These are phyloP conservation scores for Calonectria henricotiae DNA, from an alignment of 2,329 filamentous ascomycete genomes.

Conservation along the genomic window DNA sequence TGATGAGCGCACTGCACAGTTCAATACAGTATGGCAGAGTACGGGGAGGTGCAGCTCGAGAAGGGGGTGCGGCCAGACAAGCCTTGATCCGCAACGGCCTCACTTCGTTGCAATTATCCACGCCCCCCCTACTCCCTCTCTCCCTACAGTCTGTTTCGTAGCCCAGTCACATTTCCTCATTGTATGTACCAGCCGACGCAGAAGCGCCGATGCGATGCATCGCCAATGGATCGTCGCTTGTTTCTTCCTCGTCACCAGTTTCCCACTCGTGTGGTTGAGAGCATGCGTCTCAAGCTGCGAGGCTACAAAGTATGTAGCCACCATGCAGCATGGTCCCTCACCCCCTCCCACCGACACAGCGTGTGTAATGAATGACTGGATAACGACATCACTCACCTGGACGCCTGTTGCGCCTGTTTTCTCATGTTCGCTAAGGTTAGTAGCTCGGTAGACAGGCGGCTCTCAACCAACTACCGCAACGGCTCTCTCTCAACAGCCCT, in stretches of 20 bases:
- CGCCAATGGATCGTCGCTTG: conserved; percentile 18
- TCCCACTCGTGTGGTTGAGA: conserved; percentile 24
- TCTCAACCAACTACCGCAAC: conserved; percentile 34
- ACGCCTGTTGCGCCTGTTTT: conserved; percentile 7
- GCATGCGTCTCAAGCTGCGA: conserved; percentile 3
- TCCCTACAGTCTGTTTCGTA: conserved; percentile 16
- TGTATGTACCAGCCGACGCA: conserved; percentile 19
- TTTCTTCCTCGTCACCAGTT: conserved; percentile 4
- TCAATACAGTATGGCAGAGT: not conserved
- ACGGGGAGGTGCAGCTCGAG: not conserved
- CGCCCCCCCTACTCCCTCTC: not conserved
- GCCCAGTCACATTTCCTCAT: conserved; percentile 13
- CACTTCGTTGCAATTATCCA: conserved; percentile 22
- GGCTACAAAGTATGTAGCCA: conserved; percentile 21
- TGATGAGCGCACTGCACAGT: conserved; percentile 17
- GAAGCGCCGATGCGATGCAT: conserved; percentile 19
- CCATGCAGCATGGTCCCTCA: not conserved
- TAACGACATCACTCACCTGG: conserved; percentile 18
- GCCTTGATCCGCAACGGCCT: conserved; percentile 28
- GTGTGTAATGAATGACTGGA: conserved; percentile 1
- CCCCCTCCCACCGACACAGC: not conserved
- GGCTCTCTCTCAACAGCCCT: not conserved
- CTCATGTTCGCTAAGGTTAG: conserved; percentile 26
- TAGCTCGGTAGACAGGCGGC: conserved; percentile 25
- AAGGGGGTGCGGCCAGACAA: conserved; percentile 17